Percentiles rank a stretch among this genome's conserved stretches.
These are phyloP conservation scores for Chaetoceros muelleri DNA, from an alignment of 108 stramenopile species.

Conservation along the genomic window DNA sequence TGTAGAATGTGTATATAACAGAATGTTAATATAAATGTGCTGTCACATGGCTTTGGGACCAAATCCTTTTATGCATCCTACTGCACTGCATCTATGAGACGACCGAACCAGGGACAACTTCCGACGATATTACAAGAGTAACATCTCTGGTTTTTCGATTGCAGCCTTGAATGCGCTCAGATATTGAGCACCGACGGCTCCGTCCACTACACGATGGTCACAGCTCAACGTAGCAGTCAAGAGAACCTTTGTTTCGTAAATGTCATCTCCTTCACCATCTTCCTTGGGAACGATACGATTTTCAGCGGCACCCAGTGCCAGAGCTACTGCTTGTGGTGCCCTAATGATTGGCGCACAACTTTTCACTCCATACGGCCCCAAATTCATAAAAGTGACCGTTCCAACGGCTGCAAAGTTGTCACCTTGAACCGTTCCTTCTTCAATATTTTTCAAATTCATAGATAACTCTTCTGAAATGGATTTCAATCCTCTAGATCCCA, in stretches of 20 bases:
- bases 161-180: constrained; percentile 85
- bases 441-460: constrained; percentile 13
- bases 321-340: constrained; percentile 90
- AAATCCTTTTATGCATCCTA: not conserved
- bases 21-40: too few relatives aligned
- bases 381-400: constrained; percentile 87
- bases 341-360: constrained; percentile 90
- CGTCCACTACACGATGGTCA: constrained; percentile 98
- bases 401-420: constrained; percentile 42
- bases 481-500: constrained; percentile 65
- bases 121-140: not conserved
- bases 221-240: constrained; percentile 93
- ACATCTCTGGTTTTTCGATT: constrained; percentile 78
- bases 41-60: too few relatives aligned
- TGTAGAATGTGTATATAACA: too few relatives aligned
- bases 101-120: too few relatives aligned
- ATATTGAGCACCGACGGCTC: constrained; percentile 96
- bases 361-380: constrained; percentile 97
- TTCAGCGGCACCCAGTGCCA: constrained; percentile 91
- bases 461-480: constrained; percentile 58
- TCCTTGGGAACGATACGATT: constrained; percentile 87
- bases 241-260: constrained; percentile 74
- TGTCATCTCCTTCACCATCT: constrained; percentile 60
- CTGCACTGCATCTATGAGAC: too few relatives aligned
- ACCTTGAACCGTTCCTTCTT: constrained; percentile 15